Base-by-base conservation (phyloP, 345 rosid genomes). In the Citrus glauca region DNA sequence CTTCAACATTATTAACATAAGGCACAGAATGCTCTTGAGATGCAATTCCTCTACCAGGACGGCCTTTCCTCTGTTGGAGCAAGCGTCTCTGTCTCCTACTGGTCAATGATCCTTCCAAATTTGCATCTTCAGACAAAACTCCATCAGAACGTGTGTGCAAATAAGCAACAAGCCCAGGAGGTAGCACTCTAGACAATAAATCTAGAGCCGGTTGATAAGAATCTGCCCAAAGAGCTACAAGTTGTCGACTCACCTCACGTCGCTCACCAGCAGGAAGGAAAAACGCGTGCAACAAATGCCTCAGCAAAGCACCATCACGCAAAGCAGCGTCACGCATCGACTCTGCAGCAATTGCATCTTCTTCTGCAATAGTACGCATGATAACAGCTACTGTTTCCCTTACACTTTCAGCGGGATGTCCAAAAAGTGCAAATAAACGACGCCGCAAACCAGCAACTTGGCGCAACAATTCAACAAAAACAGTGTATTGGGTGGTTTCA, bases 191-290 rank as follows among this genome's bases (percentile, higher is more conserved):
- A 66, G 98, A 94, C 78, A 94, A 80, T 62, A 94, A 83, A 77
- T 91, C 93, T 74, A 94, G 84, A 75, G 99, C 97, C 63, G 99
- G 99, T 82, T 92, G 98, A 83, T 96, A 94, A 75, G 99, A 96
- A 88, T 96, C 99, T 16, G 99, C 99, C 99, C 99, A 96, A 68
- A 96, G 93, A 79, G 98, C 99, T 72, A 96, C 99, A 89, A 96
- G 99, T 85, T 96, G 99, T 78, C 90, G 90, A 87, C 98, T 96
- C 78, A 96, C 94, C 83, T 94, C 98, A 5, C 98, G 91, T 9
- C 97, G 91, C 89, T 96, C 99, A 78, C 97, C 97, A 78, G 92
- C 85, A 83, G 95, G 91, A 85, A 92, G 89, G 75, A 86, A 90
- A 86, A 91, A 96, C 22, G 98, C 97, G 85, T 94, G 92, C 81